Evolutionary conservation across 805 yeast genomes (phyloP).

Genomic region (Lachancea lanzarotensis): DNA sequence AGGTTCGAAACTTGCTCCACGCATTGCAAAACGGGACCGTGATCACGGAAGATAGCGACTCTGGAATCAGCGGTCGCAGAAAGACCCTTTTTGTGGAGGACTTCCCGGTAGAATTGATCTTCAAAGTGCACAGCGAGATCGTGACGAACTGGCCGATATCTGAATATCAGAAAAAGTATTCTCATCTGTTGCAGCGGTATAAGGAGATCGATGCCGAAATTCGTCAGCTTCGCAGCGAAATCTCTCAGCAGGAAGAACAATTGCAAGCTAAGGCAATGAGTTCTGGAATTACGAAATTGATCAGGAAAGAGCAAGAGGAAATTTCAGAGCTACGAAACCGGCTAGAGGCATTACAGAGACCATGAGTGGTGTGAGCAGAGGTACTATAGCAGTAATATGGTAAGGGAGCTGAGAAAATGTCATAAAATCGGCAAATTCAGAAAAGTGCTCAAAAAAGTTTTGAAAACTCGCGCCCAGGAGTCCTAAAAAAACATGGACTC

Average conservation of each 20-base stretch:
- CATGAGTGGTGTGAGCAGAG: too few relatives aligned
- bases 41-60: constrained; percentile 20
- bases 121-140: constrained; percentile 30
- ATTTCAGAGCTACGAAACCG: constrained; percentile 38
- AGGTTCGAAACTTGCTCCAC: constrained; percentile 35
- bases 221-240: constrained; percentile 22
- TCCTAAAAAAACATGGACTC: too few relatives aligned
- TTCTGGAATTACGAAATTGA: constrained; percentile 34
- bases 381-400: too few relatives aligned
- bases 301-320: constrained; percentile 41
- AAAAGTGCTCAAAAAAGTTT: too few relatives aligned
- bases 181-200: constrained; percentile 40
- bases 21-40: constrained; percentile 38
- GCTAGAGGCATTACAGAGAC: constrained; percentile 13
- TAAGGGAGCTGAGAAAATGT: too few relatives aligned
- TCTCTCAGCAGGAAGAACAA: constrained; percentile 14
- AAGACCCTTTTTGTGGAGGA: constrained; percentile 36
- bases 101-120: constrained; percentile 26
- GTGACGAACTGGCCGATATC: constrained; percentile 32
- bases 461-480: too few relatives aligned
- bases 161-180: constrained; percentile 38
- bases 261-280: constrained; percentile 27
- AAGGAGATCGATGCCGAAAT: constrained; percentile 35
- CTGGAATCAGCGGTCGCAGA: constrained; percentile 17
- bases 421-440: too few relatives aligned